Evolutionary conservation across 495 filamentous ascomycete genomes (phyloP).

Genomic region (Penicillium psychrofluorescens): DNA sequence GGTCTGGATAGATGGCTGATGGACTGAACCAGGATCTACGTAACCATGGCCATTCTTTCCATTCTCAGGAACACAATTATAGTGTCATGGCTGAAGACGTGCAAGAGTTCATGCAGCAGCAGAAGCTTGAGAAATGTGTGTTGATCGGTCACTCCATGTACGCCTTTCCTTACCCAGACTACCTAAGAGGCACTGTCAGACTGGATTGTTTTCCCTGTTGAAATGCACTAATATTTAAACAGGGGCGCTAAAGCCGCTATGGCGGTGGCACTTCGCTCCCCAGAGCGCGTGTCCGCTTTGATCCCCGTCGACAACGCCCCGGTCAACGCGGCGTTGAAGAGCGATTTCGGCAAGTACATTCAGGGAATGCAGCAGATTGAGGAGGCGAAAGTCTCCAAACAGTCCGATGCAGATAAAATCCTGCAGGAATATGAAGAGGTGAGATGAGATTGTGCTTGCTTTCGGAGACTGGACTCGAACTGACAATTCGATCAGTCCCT

Average conservation of each 20-base stretch:
- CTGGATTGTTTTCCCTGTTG: too few relatives aligned
- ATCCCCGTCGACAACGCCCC: slow-evolving; percentile 93
- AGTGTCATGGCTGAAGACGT: slow-evolving; percentile 80
- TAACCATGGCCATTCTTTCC: slow-evolving; percentile 89
- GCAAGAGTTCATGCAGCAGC: slow-evolving; percentile 67
- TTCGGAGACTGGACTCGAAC: too few relatives aligned
- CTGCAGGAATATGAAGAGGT: slow-evolving; percentile 69
- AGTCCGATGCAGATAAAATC: slow-evolving; percentile 74
- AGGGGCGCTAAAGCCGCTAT: slow-evolving; percentile 96
- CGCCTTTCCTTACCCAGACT: slow-evolving; percentile 8
- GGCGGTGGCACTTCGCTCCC: slow-evolving; percentile 68
- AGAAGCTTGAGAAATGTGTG: slow-evolving; percentile 60
- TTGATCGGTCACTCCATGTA: slow-evolving; percentile 96
- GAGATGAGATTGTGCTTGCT: not conserved
- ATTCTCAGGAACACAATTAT: slow-evolving; percentile 74
- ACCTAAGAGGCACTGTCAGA: too few relatives aligned
- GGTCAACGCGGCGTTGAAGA: slow-evolving; percentile 63
- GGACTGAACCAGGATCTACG: slow-evolving; percentile 62
- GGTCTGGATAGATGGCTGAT: not conserved
- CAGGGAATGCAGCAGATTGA: slow-evolving; percentile 82
- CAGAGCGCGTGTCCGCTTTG: slow-evolving; percentile 56
- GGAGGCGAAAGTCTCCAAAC: slow-evolving; percentile 46
- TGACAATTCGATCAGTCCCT: slow-evolving; percentile 40
- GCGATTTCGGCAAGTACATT: slow-evolving; percentile 74
- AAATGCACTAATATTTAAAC: not conserved